A percentile compares a stretch with the other conserved stretches of the same genome.
These are phyloP conservation scores for Cadophora sp. DNA, from an alignment of 2,329 filamentous ascomycete species.

Conservation along the genomic window DNA sequence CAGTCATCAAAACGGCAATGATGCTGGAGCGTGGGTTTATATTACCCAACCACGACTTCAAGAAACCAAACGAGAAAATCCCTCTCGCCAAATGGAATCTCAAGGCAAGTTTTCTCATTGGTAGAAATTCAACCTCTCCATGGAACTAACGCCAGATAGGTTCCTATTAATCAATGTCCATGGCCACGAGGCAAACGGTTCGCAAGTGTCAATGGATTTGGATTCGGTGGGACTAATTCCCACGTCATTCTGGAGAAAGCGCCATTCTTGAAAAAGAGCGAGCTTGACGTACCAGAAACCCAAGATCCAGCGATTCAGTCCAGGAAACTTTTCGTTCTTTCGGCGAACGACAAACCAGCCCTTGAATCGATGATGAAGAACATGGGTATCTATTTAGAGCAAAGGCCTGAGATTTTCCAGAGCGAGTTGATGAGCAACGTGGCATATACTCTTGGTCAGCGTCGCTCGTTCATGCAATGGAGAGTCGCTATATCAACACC, in stretches of 20 bases:
- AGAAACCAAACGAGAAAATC: conserved; percentile 49
- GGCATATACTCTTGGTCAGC: conserved; percentile 42
- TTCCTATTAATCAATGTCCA: conserved; percentile 42
- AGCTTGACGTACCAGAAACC: conserved; percentile 33
- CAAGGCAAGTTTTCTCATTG: conserved; percentile 39
- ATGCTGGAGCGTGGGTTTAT: conserved; percentile 44
- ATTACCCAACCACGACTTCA: conserved; percentile 44
- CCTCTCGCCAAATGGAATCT: conserved; percentile 48
- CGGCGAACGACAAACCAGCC: conserved; percentile 40
- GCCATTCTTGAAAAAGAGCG: conserved; percentile 38
- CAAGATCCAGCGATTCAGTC: conserved; percentile 36
- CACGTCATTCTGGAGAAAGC: conserved; percentile 49
- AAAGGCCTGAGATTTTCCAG: conserved; percentile 43
- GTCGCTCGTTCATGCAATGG: conserved; percentile 41
- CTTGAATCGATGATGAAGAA: conserved; percentile 41
- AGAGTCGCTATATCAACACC: conserved; percentile 38
- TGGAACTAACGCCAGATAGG: conserved; percentile 30
- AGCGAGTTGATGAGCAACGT: conserved; percentile 43
- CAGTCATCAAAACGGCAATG: conserved; percentile 42
- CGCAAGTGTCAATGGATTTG: conserved; percentile 52
- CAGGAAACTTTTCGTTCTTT: conserved; percentile 42
- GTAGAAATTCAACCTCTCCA: background rate
- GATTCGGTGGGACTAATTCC: conserved; percentile 47
- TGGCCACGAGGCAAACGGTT: conserved; percentile 51
- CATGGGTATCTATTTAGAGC: conserved; percentile 41